These are phyloP conservation scores for Mucor circinelloides DNA, from an alignment of 371 early-diverging fungal genomes.

Conservation along the genomic window DNA sequence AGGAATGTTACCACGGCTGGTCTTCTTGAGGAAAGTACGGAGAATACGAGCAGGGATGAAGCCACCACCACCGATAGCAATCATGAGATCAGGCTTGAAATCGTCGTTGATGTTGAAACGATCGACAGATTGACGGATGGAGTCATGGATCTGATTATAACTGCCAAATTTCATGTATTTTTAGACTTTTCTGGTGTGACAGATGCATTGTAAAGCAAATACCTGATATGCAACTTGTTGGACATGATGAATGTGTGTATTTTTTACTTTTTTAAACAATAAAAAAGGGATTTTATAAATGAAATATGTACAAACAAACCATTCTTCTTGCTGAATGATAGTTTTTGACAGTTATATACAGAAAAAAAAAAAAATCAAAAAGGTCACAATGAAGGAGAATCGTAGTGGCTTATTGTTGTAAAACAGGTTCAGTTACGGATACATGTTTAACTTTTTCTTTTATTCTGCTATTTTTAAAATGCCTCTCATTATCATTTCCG, in stretches of 20 bases:
- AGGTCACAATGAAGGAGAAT: neutral
- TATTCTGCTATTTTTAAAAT: constrained; percentile 47
- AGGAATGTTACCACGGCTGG: constrained; percentile 70
- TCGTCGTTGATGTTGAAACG: constrained; percentile 57
- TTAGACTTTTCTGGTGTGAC: neutral
- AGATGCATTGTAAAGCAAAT: neutral
- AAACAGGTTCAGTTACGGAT: neutral
- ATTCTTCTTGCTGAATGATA: neutral
- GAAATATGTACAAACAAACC: neutral
- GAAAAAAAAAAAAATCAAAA: neutral
- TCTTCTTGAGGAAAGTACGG: constrained; percentile 77
- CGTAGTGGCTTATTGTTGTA: neutral
- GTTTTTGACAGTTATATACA: constrained; percentile 1
- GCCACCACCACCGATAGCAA: constrained; percentile 69
- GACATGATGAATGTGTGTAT: constrained; percentile 31
- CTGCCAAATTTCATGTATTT: constrained; percentile 23
- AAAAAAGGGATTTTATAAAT: neutral
- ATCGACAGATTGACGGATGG: constrained; percentile 64
- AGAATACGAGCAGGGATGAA: constrained; percentile 75
- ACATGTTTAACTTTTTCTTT: constrained; percentile 6
- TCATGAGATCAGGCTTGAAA: constrained; percentile 71
- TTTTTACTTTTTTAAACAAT: neutral
- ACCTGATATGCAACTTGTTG: constrained; percentile 41
- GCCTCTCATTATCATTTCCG: constrained; percentile 91
- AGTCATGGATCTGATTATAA: constrained; percentile 75